A percentile compares a stretch with the other conserved stretches of the same genome.
These are phyloP conservation scores for Mycena vulgaris DNA, from an alignment of 768 basidiomycete genomes.

Conservation along the genomic window DNA sequence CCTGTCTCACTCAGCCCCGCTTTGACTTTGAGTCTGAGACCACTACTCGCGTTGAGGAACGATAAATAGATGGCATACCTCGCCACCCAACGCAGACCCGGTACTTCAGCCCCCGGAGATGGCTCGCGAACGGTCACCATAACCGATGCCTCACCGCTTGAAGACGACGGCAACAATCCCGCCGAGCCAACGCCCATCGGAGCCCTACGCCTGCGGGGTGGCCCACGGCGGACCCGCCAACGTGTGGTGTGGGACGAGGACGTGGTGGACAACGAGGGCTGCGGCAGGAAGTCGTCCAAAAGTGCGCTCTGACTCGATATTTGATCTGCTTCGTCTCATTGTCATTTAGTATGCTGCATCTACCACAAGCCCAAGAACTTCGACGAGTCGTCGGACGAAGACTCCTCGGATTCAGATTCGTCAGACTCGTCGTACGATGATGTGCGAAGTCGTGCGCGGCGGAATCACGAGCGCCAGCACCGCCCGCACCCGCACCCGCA, in stretches of 20 bases:
- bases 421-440: constrained; percentile 50
- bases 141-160: constrained; percentile 50
- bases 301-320: constrained; percentile 67
- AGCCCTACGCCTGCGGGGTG: constrained; percentile 74
- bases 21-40: too few relatives aligned
- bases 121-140: constrained; percentile 71
- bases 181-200: constrained; percentile 50
- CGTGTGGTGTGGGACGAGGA: constrained; percentile 88
- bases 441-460: constrained; percentile 36
- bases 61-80: background rate
- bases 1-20: background rate
- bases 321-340: background rate
- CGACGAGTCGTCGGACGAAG: constrained; percentile 82
- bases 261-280: constrained; percentile 92
- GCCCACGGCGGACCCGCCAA: constrained; percentile 58
- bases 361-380: constrained; percentile 87
- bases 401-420: constrained; percentile 64
- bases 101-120: constrained; percentile 62
- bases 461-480: constrained; percentile 36
- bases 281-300: constrained; percentile 93
- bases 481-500: constrained; percentile 26
- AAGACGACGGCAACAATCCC: constrained; percentile 40
- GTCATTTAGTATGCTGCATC: constrained; percentile 91
- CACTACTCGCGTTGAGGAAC: background rate
- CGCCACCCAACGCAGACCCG: constrained; percentile 48